Conservation (phyloP, 2,329 filamentous ascomycete species). For the Fusarium heterosporum region DNA sequence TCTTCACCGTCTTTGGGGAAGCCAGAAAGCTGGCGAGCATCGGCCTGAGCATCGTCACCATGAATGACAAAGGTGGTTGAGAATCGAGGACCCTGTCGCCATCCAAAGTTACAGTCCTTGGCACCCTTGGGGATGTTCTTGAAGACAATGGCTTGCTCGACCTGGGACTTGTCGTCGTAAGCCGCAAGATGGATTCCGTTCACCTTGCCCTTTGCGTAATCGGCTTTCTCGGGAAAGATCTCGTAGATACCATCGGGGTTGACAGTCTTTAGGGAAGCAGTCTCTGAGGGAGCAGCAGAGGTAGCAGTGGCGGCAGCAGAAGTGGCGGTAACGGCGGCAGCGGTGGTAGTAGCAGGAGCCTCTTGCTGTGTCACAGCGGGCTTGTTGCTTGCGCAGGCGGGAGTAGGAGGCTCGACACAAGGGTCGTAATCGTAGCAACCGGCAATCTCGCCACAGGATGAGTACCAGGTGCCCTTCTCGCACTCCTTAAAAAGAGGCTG, state of each 20-base stretch:
- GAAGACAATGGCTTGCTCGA: constrained; percentile 52
- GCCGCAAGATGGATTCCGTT: constrained; percentile 41
- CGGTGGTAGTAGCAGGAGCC: background rate
- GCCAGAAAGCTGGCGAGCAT: constrained; percentile 42
- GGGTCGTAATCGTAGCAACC: constrained; percentile 22
- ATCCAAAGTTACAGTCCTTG: constrained; percentile 47
- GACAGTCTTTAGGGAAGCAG: too few relatives aligned
- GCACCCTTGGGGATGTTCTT: constrained; percentile 47
- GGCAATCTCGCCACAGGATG: background rate
- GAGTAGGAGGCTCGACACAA: background rate
- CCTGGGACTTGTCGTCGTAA: constrained; percentile 37
- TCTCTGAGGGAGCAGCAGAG: too few relatives aligned
- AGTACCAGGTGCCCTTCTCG: constrained; percentile 11
- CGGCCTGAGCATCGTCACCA: constrained; percentile 42
- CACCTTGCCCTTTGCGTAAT: constrained; percentile 22
- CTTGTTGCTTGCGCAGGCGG: background rate
- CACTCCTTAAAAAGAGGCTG: constrained; percentile 18
- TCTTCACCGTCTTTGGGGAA: constrained; percentile 33
- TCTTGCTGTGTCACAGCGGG: background rate
- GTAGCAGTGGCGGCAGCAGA: too few relatives aligned
- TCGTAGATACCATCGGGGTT: constrained; percentile 16
- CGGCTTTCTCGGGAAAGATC: constrained; percentile 34
- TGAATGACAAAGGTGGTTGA: constrained; percentile 53
- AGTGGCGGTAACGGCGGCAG: background rate
- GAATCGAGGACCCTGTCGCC: constrained; percentile 53